Evolutionary conservation across 169 alveolate genomes (phyloP).

Genomic region (Cryptosporidium canis): DNA sequence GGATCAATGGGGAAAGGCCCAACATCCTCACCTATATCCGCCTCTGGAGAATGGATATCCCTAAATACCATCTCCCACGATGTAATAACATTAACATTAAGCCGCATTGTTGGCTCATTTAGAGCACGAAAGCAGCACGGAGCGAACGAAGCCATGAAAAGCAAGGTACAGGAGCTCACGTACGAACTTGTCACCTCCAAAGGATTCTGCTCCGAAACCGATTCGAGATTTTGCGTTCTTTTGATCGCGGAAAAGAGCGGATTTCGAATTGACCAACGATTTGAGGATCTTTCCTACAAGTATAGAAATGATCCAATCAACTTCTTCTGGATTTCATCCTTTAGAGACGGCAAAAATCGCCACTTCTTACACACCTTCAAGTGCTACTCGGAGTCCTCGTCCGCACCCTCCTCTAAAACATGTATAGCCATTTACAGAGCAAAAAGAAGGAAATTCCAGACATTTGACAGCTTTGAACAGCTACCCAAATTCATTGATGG

Average conservation of each 20-base stretch:
- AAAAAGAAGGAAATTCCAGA: conserved; percentile 39
- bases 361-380: conserved; percentile 39
- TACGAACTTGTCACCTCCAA: background rate
- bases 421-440: conserved; percentile 63
- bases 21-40: background rate
- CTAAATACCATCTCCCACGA: conserved; percentile 56
- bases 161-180: conserved; percentile 29
- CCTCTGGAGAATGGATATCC: conserved; percentile 67
- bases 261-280: background rate
- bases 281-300: conserved; percentile 39
- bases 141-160: background rate
- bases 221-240: conserved; percentile 58
- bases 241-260: conserved; percentile 2
- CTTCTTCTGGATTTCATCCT: conserved; percentile 62
- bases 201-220: conserved; percentile 39
- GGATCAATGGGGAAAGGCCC: background rate
- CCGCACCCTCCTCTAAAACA: background rate
- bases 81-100: conserved; percentile 56
- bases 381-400: background rate
- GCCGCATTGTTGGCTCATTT: conserved; percentile 61
- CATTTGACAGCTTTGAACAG: background rate
- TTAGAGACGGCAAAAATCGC: conserved; percentile 42
- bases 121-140: conserved; percentile 53
- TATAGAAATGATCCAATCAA: conserved; percentile 70
- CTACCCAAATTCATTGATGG: conserved; percentile 47